Conservation (phyloP, 129 eudicot genomes). For the Flaveria linearis region DNA sequence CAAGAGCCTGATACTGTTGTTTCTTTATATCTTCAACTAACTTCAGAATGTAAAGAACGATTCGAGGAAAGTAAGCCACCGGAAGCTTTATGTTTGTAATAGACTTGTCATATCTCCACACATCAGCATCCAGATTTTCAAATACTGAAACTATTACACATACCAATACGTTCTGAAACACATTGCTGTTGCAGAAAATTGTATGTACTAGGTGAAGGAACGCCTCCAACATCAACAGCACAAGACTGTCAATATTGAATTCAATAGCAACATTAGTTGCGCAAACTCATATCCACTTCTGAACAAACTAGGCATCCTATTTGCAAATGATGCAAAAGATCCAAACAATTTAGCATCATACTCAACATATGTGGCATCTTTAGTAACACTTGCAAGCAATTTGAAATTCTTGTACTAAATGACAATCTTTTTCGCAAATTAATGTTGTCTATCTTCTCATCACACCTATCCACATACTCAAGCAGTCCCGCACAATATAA, state of each 20-base stretch:
- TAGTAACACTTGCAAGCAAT: constrained; percentile 63
- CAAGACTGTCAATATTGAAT: constrained; percentile 55
- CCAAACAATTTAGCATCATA: constrained; percentile 53
- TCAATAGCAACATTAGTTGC: constrained; percentile 56
- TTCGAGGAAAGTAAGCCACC: constrained; percentile 70
- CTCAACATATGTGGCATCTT: constrained; percentile 54
- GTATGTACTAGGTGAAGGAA: constrained; percentile 66
- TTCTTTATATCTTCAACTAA: constrained; percentile 68
- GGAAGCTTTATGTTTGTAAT: constrained; percentile 58
- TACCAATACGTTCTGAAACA: constrained; percentile 63
- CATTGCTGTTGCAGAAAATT: constrained; percentile 57
- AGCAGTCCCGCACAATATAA: constrained; percentile 47
- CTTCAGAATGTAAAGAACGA: constrained; percentile 59
- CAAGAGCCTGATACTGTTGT: constrained; percentile 48
- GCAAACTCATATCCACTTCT: constrained; percentile 57
- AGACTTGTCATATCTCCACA: constrained; percentile 64
- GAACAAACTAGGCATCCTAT: constrained; percentile 58
- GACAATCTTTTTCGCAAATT: constrained; percentile 64
- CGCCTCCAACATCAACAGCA: constrained; percentile 63
- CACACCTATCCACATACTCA: constrained; percentile 49
- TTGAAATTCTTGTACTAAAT: constrained; percentile 56
- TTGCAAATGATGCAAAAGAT: constrained; percentile 62
- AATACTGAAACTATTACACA: constrained; percentile 63
- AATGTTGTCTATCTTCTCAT: constrained; percentile 54
- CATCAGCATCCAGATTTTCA: constrained; percentile 57